A percentile compares a stretch with the other conserved stretches of the same genome.
phyloP scores from a whole-genome alignment of 306 rosid genomes.

The Vigna angularis region DNA sequence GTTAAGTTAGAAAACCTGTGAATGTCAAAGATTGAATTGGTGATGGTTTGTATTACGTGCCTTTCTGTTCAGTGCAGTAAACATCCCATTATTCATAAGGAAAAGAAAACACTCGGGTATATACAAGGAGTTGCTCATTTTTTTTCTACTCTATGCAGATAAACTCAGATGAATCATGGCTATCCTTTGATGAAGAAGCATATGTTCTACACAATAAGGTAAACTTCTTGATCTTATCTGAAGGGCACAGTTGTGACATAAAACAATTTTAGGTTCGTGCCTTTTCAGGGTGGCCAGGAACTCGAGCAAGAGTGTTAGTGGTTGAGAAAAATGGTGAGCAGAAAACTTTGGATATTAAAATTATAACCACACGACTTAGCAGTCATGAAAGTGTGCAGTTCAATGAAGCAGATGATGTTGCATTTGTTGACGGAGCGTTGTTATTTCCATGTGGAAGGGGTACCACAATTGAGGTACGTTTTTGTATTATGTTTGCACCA shows the following conservation, averaged over 20 bases:
- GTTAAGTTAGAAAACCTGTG: background rate
- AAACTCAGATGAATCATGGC: slow-evolving; percentile 81
- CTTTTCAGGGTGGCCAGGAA: slow-evolving; percentile 99
- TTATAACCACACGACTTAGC: slow-evolving; percentile 76
- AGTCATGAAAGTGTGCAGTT: slow-evolving; percentile 46
- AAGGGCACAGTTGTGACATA: slow-evolving; percentile 55
- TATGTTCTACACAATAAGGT: slow-evolving; percentile 80
- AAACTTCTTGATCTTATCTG: slow-evolving; percentile 46
- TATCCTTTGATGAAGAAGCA: slow-evolving; percentile 82
- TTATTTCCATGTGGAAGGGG: slow-evolving; percentile 72
- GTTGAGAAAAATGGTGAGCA: slow-evolving; percentile 57
- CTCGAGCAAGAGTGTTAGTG: slow-evolving; percentile 70
- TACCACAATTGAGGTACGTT: slow-evolving; percentile 79
- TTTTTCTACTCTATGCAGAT: slow-evolving; percentile 60
- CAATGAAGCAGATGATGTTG: slow-evolving; percentile 59
- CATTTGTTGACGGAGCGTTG: slow-evolving; percentile 63
- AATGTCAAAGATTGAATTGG: slow-evolving; percentile 6
- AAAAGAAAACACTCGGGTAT: background rate
- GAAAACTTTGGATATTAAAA: slow-evolving; percentile 71
- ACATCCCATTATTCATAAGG: slow-evolving; percentile 21
- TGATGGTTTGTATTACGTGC: slow-evolving; percentile 16
- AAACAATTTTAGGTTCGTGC: slow-evolving; percentile 86
- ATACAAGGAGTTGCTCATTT: slow-evolving; percentile 22
- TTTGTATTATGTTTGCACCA: slow-evolving; percentile 33
- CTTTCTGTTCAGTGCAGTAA: background rate